Base-by-base conservation (phyloP, 2,329 filamentous ascomycete genomes). In the Dendryphion nanum region DNA sequence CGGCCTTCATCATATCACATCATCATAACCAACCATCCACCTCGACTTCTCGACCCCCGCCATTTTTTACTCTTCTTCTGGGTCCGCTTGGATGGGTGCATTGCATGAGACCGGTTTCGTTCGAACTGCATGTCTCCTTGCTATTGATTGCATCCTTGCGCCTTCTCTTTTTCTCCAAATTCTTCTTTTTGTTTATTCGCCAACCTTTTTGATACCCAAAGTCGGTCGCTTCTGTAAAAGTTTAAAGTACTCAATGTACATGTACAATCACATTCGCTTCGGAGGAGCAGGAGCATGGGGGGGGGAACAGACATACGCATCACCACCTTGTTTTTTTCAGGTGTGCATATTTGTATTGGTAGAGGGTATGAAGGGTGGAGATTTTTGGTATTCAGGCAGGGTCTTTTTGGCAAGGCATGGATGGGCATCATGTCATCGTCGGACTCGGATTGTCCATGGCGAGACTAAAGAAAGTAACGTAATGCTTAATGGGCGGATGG, bases 141-240 rank as follows among this genome's bases (percentile, higher is more conserved):
- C n/a, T 24, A 7, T 24, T 24, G 7, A 8, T 30, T 14, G 7
- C 14, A 8, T 16, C 14, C 10, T 12, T 30, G 6, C 15, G 8
- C 15, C 45, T 33, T 14, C 35, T 40, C 31, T 41, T 46, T 41
- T 42, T 37, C 41, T 41, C 40, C 37, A 23, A 30, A 40, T 42
- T 28, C 35, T 17, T 29, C 24, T 18, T 37, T 41, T 35, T 38
- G 30, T 33, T 17, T 33, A 26, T 10, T 2, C 23, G 10, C 23
- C 23, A 26, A 28, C 20, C 30, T 40, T 51, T 52, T 59, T 33
- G 31, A 61, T 61, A 61, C 57, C 57, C 57, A 47, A 26, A 52
- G 48, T 58, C 57, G 50, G 48, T 61, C 57, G 56, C 55, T 61
- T 53, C 47, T 43, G 39, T 29, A 23, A 42, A 37, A 33, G 39